Evolutionary conservation across 345 rosid genomes (phyloP).

Genomic region (Aegle marmelos): DNA sequence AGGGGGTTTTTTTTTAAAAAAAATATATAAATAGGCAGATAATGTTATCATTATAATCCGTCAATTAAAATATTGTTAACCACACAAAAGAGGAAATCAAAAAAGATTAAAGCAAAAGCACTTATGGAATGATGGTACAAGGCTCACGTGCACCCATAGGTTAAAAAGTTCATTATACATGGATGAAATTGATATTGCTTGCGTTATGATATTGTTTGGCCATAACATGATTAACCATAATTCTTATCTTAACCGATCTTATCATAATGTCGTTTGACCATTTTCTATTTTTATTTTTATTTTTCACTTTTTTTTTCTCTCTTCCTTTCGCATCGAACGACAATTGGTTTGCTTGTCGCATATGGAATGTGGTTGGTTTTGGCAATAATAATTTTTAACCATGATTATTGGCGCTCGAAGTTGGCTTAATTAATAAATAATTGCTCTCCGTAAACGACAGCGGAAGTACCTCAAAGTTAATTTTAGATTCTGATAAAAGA

Average conservation of each 20-base stretch:
- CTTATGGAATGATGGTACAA: slow-evolving; percentile 24
- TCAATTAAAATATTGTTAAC: not conserved
- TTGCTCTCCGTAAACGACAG: slow-evolving; percentile 9
- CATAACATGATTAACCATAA: slow-evolving; percentile 28
- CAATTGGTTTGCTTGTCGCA: slow-evolving; percentile 27
- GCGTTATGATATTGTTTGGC: slow-evolving; percentile 28
- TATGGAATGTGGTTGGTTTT: slow-evolving; percentile 10
- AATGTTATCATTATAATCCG: not conserved
- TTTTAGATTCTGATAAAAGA: slow-evolving; percentile 26
- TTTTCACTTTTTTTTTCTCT: too few relatives aligned
- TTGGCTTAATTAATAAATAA: slow-evolving; percentile 3
- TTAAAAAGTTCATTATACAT: not conserved
- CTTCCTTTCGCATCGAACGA: not conserved
- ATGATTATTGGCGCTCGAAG: slow-evolving; percentile 12
- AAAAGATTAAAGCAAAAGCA: slow-evolving; percentile 1
- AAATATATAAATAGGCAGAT: not conserved
- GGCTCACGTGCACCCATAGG: slow-evolving; percentile 39
- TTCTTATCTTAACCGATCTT: slow-evolving; percentile 26
- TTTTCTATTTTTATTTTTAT: too few relatives aligned
- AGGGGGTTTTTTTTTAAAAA: too few relatives aligned
- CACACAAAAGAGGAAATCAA: not conserved
- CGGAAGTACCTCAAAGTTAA: slow-evolving; percentile 23
- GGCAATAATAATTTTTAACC: not conserved
- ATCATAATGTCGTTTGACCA: slow-evolving; percentile 29
- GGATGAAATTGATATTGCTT: slow-evolving; percentile 25